Evolutionary conservation across 2,329 filamentous ascomycete genomes (phyloP), one percentile per base, ranked within the genome.

Genomic region (Nothopassalora personata): DNA sequence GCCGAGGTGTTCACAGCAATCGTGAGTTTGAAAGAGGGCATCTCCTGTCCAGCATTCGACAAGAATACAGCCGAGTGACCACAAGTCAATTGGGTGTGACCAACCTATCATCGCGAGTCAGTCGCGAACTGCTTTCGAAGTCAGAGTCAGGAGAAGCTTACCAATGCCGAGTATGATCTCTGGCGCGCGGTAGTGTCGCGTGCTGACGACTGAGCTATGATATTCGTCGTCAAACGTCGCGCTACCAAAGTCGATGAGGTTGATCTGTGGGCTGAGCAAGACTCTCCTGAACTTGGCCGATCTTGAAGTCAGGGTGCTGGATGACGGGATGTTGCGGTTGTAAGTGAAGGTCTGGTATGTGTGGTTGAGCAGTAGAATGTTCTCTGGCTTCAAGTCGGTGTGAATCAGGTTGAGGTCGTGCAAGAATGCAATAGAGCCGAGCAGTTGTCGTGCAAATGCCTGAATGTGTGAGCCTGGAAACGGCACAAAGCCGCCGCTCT

Each of bases 391-490:
- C 61, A 87, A 71, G 73, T 87, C 85, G 47, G 94, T 99, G 73
- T 99, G 94, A 61, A 99, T 97, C 65, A 99, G 83, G 73, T 97
- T 96, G 18, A 99, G 83, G 75, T 99, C 94, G 72, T 99, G 94
- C 23, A 99, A 81, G 75, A 97, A 99, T 59, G 94, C 94, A 70
- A 99, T 95, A 70, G 93, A 97, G n/a, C 93, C 97, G 62, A 99
- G 89, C 15, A 99, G 80, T 73, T 99, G 94, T 53, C 93, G 86
- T 51, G 94, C 94, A 80, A 99, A 97, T 72, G 85, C 93, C 74
- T 97, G 94, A 60, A 99, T 99, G 75, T 99, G 94, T 66, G 92
- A 97, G 80, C 95, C 97, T 11, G 94, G 94, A 71, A 99, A 99
- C 0, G 94, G 94, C 18, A 96, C 91, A 71, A 99, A 99, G 64